A percentile compares a stretch with the other conserved stretches of the same genome.
Conservation (phyloP, 2,329 filamentous ascomycete species). For the Elsinoe batatas region DNA sequence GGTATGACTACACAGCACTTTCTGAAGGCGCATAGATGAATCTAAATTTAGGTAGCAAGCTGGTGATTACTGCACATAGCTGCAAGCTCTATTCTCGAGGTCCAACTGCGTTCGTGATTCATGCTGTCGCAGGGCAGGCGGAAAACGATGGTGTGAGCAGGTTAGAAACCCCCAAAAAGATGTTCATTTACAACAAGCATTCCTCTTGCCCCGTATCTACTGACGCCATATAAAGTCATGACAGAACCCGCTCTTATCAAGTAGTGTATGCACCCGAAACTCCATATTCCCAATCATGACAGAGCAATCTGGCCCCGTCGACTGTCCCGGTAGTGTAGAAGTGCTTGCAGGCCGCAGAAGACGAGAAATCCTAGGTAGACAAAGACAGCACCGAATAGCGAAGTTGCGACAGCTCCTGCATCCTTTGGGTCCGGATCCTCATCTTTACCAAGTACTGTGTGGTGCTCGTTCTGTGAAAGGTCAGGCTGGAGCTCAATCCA, state of each 20-base stretch:
- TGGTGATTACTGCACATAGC: too few species aligned
- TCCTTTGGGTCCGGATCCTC: constrained; percentile 48
- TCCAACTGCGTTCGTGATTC: too few species aligned
- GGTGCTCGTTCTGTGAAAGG: constrained; percentile 51
- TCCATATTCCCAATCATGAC: constrained; percentile 30
- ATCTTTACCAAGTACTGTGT: constrained; percentile 68
- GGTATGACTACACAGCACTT: too few species aligned
- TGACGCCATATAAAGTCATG: not conserved
- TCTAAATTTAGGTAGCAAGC: too few species aligned
- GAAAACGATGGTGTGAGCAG: not conserved
- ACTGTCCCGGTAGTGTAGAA: constrained; percentile 74
- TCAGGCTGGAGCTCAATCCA: not conserved
- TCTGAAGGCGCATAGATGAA: too few species aligned
- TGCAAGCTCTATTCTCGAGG: too few species aligned
- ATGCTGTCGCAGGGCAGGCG: not conserved
- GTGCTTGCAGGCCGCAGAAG: constrained; percentile 83
- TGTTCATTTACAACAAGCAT: not conserved
- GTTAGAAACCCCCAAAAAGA: not conserved
- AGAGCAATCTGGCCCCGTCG: constrained; percentile 76
- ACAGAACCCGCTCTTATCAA: not conserved
- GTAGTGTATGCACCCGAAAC: constrained; percentile 1
- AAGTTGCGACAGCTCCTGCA: constrained; percentile 66
- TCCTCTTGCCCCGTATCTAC: not conserved
- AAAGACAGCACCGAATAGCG: constrained; percentile 77
- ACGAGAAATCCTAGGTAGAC: constrained; percentile 91